These are phyloP conservation scores for Pseudogymnoascus sp. DNA, from an alignment of 2,329 filamentous ascomycete species.

Conservation along the genomic window DNA sequence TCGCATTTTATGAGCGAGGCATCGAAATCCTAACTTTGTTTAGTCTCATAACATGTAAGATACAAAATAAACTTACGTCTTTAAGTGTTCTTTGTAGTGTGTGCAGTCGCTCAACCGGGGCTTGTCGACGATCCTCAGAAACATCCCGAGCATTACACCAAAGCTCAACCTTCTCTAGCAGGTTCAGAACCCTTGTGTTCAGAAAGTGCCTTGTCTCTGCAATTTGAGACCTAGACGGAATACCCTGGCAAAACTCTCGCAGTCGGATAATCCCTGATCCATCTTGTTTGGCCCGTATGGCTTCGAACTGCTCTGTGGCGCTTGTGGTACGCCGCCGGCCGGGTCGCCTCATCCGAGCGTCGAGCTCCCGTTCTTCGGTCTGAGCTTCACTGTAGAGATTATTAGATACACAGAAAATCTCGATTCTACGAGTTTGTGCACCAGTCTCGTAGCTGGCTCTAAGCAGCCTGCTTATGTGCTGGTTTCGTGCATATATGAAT, in stretches of 20 bases:
- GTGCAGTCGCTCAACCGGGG: constrained; percentile 7
- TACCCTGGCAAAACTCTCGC: constrained; percentile 10
- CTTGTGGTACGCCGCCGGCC: neutral
- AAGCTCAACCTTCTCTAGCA: constrained; percentile 14
- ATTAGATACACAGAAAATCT: constrained; percentile 16
- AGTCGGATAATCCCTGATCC: constrained; percentile 13
- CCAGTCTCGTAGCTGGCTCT: constrained; percentile 4
- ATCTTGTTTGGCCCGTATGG: constrained; percentile 9
- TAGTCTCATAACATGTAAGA: neutral
- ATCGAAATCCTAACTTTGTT: constrained; percentile 11
- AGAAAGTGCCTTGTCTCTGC: constrained; percentile 16
- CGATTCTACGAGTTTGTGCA: constrained; percentile 9
- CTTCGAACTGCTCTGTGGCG: neutral
- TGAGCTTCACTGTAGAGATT: constrained; percentile 9
- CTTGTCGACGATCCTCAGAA: neutral
- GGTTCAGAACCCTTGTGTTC: constrained; percentile 9
- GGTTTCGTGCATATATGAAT: constrained; percentile 14
- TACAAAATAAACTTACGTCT: constrained; percentile 6
- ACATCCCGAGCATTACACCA: constrained; percentile 14
- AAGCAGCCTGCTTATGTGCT: constrained; percentile 10
- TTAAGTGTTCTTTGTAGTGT: constrained; percentile 11
- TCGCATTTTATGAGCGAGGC: constrained; percentile 2
- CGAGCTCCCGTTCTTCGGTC: neutral
- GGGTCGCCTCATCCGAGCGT: neutral
- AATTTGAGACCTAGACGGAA: constrained; percentile 14